Percentiles rank a stretch among this genome's conserved stretches.
phyloP scores from a whole-genome alignment of 805 yeast species.

The Sugiyamaella floridensis region DNA sequence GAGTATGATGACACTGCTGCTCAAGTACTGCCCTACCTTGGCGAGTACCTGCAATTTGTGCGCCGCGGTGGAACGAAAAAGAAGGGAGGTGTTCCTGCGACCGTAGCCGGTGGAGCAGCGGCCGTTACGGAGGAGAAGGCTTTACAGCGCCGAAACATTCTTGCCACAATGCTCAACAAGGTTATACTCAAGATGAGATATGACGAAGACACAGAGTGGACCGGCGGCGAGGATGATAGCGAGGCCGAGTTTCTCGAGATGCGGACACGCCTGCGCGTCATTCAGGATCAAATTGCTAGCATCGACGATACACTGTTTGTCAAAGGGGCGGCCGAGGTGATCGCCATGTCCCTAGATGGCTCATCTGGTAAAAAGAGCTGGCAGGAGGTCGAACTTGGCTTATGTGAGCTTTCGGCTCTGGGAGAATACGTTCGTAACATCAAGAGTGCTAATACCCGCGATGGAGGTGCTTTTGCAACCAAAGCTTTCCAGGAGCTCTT shows the following conservation, averaged over 20 bases:
- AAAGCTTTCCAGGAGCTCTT: conserved; percentile 60
- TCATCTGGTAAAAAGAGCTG: conserved; percentile 39
- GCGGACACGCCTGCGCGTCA: conserved; percentile 61
- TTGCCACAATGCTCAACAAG: conserved; percentile 59
- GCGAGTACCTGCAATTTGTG: conserved; percentile 63
- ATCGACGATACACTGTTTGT: conserved; percentile 55
- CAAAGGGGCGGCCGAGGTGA: conserved; percentile 53
- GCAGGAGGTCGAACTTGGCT: conserved; percentile 81
- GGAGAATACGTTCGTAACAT: conserved; percentile 77
- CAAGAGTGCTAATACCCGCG: conserved; percentile 61
- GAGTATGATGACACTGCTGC: conserved; percentile 84
- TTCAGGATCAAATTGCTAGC: conserved; percentile 75
- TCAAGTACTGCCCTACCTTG: conserved; percentile 75
- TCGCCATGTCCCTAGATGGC: conserved; percentile 42
- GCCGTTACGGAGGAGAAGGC: conserved; percentile 27
- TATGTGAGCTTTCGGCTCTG: conserved; percentile 71
- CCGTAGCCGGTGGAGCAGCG: neutral
- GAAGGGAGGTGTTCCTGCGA: conserved; percentile 32
- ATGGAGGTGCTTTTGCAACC: conserved; percentile 50
- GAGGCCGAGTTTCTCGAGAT: conserved; percentile 75
- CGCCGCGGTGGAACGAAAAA: conserved; percentile 44
- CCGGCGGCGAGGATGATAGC: conserved; percentile 56
- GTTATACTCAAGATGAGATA: conserved; percentile 72
- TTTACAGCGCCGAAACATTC: conserved; percentile 41
- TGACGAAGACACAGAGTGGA: conserved; percentile 66